Conservation (phyloP, 2,329 filamentous ascomycete species). For the Verticillium klebahnii region DNA sequence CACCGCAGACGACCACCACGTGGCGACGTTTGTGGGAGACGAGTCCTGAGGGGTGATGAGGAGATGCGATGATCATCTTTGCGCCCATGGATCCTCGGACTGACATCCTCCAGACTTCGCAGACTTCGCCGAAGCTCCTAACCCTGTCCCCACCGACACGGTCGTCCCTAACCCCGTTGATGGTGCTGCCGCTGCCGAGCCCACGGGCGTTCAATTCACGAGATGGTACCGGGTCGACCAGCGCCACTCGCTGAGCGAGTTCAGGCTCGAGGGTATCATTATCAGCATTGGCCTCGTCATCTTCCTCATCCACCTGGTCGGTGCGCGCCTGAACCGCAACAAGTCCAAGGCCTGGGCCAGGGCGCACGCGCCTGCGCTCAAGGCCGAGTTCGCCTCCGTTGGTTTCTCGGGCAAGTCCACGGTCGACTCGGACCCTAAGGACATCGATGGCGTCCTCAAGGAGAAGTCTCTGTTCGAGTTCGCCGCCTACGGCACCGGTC, state of each 20-base stretch:
- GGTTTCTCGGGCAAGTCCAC: slow-evolving; percentile 64
- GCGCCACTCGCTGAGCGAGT: slow-evolving; percentile 77
- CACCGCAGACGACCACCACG: background rate
- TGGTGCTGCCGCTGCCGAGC: slow-evolving; percentile 37
- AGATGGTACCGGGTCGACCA: slow-evolving; percentile 98
- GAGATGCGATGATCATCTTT: background rate
- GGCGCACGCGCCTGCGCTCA: slow-evolving; percentile 66
- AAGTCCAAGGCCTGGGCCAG: slow-evolving; percentile 78
- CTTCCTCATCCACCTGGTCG: slow-evolving; percentile 75
- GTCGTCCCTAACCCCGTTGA: slow-evolving; percentile 40
- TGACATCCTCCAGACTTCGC: slow-evolving; percentile 67
- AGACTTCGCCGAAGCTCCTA: slow-evolving; percentile 80
- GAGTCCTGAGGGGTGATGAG: background rate
- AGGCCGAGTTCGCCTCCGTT: slow-evolving; percentile 80
- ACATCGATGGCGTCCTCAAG: slow-evolving; percentile 54
- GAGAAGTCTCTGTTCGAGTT: slow-evolving; percentile 88
- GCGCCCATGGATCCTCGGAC: slow-evolving; percentile 4
- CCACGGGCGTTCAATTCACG: slow-evolving; percentile 64
- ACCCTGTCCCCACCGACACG: slow-evolving; percentile 53
- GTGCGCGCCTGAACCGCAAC: slow-evolving; percentile 71
- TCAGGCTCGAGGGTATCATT: slow-evolving; percentile 81
- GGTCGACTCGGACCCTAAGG: slow-evolving; percentile 38
- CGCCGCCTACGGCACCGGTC: slow-evolving; percentile 80
- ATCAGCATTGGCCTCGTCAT: slow-evolving; percentile 70
- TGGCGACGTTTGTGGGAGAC: background rate